Evolutionary conservation across 495 filamentous ascomycete species (phyloP).

Genomic region (Annulohypoxylon stygium): DNA sequence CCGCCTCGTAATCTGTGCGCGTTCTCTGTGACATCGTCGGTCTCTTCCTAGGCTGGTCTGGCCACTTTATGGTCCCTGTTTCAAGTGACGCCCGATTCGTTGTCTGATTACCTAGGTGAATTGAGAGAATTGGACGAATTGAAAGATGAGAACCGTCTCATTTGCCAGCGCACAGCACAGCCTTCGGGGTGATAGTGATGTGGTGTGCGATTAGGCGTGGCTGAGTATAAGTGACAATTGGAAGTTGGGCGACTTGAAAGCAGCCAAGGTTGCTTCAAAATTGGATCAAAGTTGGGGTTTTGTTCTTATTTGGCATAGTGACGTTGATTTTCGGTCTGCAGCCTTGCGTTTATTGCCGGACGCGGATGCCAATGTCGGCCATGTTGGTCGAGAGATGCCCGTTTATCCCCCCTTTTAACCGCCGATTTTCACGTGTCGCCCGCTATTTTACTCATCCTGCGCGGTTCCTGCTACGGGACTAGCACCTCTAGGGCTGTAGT

Average conservation of each 20-base stretch:
- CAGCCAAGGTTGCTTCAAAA: neutral
- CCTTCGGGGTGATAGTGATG: conserved; percentile 17
- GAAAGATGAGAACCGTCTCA: neutral
- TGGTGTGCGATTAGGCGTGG: conserved; percentile 37
- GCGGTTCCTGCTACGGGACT: too few relatives aligned
- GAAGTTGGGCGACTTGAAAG: conserved; percentile 5
- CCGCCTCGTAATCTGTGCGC: conserved; percentile 60
- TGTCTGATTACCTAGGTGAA: conserved; percentile 11
- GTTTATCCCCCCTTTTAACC: neutral
- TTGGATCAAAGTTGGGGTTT: conserved; percentile 13
- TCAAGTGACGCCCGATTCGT: neutral
- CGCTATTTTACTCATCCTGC: conserved; percentile 1
- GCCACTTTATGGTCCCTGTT: neutral
- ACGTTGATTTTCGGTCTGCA: conserved; percentile 39
- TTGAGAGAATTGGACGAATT: neutral
- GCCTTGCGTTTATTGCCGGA: conserved; percentile 31
- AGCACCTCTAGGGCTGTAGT: neutral
- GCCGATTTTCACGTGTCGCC: conserved; percentile 27
- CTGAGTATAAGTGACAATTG: conserved; percentile 16
- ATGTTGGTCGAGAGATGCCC: neutral
- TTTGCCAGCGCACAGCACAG: conserved; percentile 26
- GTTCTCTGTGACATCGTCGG: conserved; percentile 38
- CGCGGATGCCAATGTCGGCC: too few relatives aligned
- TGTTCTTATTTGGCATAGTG: conserved; percentile 14
- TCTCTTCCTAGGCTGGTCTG: neutral